Evolutionary conservation across 108 stramenopile species (phyloP).

Genomic region (Nitzschia sp.): DNA sequence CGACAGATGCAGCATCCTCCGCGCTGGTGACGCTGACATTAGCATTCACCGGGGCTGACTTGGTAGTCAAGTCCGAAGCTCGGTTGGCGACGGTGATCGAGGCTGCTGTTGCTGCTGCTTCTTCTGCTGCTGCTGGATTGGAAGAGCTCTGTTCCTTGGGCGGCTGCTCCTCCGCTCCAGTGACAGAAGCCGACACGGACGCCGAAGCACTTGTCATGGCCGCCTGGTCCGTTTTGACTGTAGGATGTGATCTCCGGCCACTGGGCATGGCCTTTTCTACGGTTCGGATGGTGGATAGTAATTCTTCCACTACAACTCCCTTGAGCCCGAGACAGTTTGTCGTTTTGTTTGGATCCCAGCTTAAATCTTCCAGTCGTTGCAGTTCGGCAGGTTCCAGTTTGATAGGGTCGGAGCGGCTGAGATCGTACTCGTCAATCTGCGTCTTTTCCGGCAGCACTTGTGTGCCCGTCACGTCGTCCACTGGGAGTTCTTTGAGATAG

Average conservation of each 20-base stretch:
- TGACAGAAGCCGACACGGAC: not conserved
- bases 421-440: constrained; percentile 54
- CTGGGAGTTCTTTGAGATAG: constrained; percentile 16
- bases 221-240: too few relatives aligned
- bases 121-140: too few relatives aligned
- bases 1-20: not conserved
- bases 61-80: not conserved
- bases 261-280: not conserved
- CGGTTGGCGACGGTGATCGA: too few relatives aligned
- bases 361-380: constrained; percentile 3
- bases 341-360: constrained; percentile 12
- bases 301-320: constrained; percentile 21
- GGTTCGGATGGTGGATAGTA: not conserved
- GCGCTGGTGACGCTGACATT: not conserved
- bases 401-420: constrained; percentile 18
- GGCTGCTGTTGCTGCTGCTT: too few relatives aligned
- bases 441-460: constrained; percentile 39
- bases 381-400: constrained; percentile 14
- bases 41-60: not conserved
- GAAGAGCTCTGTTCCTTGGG: not conserved
- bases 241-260: too few relatives aligned
- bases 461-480: constrained; percentile 20
- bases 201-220: not conserved
- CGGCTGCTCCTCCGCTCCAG: not conserved
- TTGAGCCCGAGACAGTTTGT: constrained; percentile 43